phyloP scores from a whole-genome alignment of 2,329 filamentous ascomycete genomes.

The Emmonsiellopsis sp. region DNA sequence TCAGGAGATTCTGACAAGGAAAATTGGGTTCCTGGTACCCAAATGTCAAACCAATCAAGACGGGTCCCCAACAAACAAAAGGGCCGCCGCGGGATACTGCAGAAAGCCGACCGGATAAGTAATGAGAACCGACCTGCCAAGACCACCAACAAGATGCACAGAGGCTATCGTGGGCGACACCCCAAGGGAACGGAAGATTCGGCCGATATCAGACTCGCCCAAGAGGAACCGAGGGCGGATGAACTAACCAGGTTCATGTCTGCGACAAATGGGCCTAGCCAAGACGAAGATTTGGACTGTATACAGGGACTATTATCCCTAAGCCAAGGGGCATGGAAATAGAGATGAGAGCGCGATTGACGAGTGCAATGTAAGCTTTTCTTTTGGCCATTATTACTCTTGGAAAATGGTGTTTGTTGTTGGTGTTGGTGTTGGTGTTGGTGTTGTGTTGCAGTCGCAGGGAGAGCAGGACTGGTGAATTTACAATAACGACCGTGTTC shows the following conservation, averaged over 20 bases:
- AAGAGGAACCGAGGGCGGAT: conserved; percentile 30
- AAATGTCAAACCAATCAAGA: conserved; percentile 30
- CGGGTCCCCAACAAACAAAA: conserved; percentile 19
- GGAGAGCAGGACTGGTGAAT: neutral
- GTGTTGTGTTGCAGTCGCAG: neutral
- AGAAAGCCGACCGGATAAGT: conserved; percentile 29
- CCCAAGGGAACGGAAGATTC: conserved; percentile 20
- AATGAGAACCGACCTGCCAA: conserved; percentile 12
- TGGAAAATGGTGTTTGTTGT: neutral
- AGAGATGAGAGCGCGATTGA: conserved; percentile 7
- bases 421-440: neutral
- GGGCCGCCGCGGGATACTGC: conserved; percentile 32
- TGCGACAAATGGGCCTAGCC: conserved; percentile 49
- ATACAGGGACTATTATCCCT: conserved; percentile 81
- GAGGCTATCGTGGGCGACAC: conserved; percentile 16
- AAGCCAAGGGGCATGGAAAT: conserved; percentile 86
- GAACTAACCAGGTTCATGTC: conserved; percentile 65
- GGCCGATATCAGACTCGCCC: conserved; percentile 23
- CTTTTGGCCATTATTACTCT: neutral
- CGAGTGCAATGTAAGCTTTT: neutral
- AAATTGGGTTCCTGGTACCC: conserved; percentile 61
- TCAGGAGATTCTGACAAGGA: conserved; percentile 85
- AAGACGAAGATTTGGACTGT: conserved; percentile 76
- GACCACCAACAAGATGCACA: conserved; percentile 19
- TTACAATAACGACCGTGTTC: neutral